Conservation (phyloP, 2,329 filamentous ascomycete species). For the Ascochyta lentis region DNA sequence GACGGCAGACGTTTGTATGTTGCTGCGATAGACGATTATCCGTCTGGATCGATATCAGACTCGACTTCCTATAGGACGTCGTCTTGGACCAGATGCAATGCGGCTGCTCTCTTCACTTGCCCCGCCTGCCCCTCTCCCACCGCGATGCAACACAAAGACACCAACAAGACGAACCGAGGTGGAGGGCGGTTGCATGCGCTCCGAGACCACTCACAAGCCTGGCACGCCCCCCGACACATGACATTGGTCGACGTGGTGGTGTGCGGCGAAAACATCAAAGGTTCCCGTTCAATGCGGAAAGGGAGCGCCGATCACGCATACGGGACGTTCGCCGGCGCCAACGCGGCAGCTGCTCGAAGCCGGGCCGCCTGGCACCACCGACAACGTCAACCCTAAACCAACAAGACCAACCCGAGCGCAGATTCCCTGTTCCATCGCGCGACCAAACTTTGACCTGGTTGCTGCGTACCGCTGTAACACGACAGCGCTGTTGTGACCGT, state of each 20-base stretch:
- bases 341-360: conserved; percentile 1
- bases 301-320: conserved; percentile 3
- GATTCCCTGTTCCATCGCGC: neutral
- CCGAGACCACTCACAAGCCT: neutral
- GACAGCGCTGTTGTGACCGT: conserved; percentile 14
- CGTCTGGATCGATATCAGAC: neutral
- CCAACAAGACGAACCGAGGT: neutral
- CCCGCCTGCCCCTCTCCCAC: neutral
- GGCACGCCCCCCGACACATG: neutral
- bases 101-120: neutral
- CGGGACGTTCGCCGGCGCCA: conserved; percentile 11
- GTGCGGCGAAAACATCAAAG: neutral
- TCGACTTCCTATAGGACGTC: neutral
- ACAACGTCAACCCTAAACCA: conserved; percentile 11
- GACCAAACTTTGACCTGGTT: conserved; percentile 11
- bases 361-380: conserved; percentile 6
- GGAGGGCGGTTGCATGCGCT: neutral
- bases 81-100: neutral
- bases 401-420: conserved; percentile 2
- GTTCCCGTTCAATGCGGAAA: neutral
- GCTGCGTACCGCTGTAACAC: conserved; percentile 9
- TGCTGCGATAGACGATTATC: conserved; percentile 7
- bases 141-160: neutral
- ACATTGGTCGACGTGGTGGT: conserved; percentile 1
- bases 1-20: conserved; percentile 1